Evolutionary conservation across 2,329 filamentous ascomycete species (phyloP).

Genomic region (Talaromyces atroroseus): DNA sequence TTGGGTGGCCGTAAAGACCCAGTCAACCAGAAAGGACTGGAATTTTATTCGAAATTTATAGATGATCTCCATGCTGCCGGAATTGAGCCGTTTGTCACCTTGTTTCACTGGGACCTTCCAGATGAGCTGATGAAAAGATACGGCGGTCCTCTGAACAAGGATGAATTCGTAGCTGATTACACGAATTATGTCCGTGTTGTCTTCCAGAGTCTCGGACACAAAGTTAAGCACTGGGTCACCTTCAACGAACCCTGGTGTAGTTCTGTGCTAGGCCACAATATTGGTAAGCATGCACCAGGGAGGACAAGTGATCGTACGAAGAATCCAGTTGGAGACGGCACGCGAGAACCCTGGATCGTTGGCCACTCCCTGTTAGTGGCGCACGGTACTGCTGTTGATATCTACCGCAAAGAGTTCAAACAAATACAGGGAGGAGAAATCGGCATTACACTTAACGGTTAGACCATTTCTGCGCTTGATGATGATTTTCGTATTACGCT

Average conservation of each 20-base stretch:
- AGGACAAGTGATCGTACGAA: conserved; percentile 69
- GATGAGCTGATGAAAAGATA: conserved; percentile 74
- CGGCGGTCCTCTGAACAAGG: conserved; percentile 71
- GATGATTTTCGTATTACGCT: not conserved
- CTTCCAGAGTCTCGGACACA: conserved; percentile 65
- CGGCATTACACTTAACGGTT: conserved; percentile 80
- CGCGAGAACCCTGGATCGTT: conserved; percentile 73
- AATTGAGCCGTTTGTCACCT: conserved; percentile 74
- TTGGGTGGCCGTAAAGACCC: conserved; percentile 78
- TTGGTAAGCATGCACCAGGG: conserved; percentile 75
- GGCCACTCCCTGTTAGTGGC: conserved; percentile 76
- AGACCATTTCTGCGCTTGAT: not conserved
- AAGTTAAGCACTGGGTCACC: conserved; percentile 83
- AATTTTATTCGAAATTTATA: conserved; percentile 73
- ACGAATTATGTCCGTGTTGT: conserved; percentile 70
- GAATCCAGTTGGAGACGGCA: conserved; percentile 65
- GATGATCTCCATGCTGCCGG: conserved; percentile 70
- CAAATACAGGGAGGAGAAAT: conserved; percentile 66
- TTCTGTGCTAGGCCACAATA: conserved; percentile 72
- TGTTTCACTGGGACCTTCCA: conserved; percentile 86
- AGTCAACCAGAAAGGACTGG: conserved; percentile 69
- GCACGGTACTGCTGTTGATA: conserved; percentile 73
- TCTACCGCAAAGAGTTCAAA: conserved; percentile 79
- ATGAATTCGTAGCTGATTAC: conserved; percentile 78
- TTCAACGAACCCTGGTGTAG: conserved; percentile 90